These are phyloP conservation scores for Westerdykella aurantiaca DNA, from an alignment of 2,329 filamentous ascomycete genomes.

Conservation along the genomic window DNA sequence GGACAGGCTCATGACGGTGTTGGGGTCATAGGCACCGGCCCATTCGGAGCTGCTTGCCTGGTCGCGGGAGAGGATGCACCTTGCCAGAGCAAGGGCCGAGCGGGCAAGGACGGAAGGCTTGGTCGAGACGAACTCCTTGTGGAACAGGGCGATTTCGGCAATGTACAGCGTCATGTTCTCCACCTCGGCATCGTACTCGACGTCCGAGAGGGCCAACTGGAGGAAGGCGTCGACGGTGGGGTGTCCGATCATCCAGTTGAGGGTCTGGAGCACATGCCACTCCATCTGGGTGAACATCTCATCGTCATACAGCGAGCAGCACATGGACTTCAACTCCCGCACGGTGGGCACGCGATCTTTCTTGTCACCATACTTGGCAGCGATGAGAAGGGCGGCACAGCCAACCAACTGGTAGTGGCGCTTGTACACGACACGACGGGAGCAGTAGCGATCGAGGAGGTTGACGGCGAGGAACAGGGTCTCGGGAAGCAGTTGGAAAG, in stretches of 20 bases:
- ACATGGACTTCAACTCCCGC: constrained; percentile 97
- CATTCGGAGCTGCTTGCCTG: constrained; percentile 73
- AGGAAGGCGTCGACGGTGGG: constrained; percentile 93
- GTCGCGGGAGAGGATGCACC: constrained; percentile 75
- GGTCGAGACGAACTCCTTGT: constrained; percentile 92
- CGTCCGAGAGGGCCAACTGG: constrained; percentile 75
- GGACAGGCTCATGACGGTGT: constrained; percentile 59
- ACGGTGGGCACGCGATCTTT: constrained; percentile 98
- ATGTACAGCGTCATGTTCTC: constrained; percentile 95
- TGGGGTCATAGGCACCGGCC: constrained; percentile 64
- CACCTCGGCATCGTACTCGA: constrained; percentile 71
- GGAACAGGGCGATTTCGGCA: constrained; percentile 89
- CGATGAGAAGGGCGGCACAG: constrained; percentile 90
- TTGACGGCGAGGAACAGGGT: constrained; percentile 96
- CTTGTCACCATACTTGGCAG: constrained; percentile 97
- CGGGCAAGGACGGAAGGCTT: constrained; percentile 87
- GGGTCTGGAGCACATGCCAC: constrained; percentile 96
- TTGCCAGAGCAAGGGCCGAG: constrained; percentile 76
- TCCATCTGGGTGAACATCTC: constrained; percentile 99
- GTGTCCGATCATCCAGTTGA: constrained; percentile 94
- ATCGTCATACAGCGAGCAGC: constrained; percentile 94
- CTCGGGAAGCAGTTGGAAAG: constrained; percentile 88
- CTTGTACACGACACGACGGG: constrained; percentile 95
- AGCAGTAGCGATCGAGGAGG: constrained; percentile 95
- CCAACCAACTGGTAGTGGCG: constrained; percentile 97